These are phyloP conservation scores for Cyberlindnera mycetangii DNA, from an alignment of 805 yeast genomes.

Conservation along the genomic window DNA sequence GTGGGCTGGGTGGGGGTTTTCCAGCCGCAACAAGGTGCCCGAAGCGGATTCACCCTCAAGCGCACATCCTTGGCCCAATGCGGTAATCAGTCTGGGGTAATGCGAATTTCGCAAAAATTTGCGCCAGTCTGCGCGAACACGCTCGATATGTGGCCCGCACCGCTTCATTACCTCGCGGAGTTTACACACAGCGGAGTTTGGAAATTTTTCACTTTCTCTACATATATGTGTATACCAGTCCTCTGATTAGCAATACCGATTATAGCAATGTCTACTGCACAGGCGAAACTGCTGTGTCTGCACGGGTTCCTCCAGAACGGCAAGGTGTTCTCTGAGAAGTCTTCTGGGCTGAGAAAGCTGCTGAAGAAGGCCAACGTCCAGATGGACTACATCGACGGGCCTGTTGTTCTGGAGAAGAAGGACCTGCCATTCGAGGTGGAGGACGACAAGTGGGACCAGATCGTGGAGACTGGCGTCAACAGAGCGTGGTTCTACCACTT, in stretches of 20 bases:
- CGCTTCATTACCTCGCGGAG: constrained; percentile 8
- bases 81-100: constrained; percentile 7
- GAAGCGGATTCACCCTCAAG: neutral
- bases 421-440: constrained; percentile 74
- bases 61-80: neutral
- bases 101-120: neutral
- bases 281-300: constrained; percentile 62
- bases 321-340: constrained; percentile 77
- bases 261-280: constrained; percentile 35
- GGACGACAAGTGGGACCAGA: constrained; percentile 47
- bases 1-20: too few species aligned
- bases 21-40: neutral
- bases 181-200: constrained; percentile 11
- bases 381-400: constrained; percentile 77
- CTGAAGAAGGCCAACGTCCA: constrained; percentile 63
- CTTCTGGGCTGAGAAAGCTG: constrained; percentile 83
- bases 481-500: constrained; percentile 77
- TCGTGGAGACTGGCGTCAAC: constrained; percentile 44
- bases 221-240: neutral
- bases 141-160: neutral
- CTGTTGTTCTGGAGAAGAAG: constrained; percentile 57
- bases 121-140: neutral
- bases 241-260: neutral
- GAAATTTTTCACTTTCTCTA: neutral
- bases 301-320: constrained; percentile 93